Conservation (phyloP, 2,329 filamentous ascomycete genomes). For the Capronia epimyces region DNA sequence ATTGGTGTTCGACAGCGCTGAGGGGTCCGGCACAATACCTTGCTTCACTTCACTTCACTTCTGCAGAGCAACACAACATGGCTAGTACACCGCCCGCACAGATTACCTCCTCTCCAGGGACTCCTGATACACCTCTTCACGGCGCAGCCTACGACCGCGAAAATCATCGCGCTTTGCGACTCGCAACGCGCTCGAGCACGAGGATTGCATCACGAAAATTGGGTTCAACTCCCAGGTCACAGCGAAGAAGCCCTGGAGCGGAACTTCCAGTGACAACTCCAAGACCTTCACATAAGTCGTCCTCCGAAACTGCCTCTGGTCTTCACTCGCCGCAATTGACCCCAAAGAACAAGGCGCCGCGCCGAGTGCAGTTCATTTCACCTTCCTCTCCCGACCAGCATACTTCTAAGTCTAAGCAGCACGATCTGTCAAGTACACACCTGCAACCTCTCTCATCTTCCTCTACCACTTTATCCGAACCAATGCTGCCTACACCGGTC, state of each 20-base stretch:
- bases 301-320: constrained; percentile 4
- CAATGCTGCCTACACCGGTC: constrained; percentile 56
- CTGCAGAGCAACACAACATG: constrained; percentile 32
- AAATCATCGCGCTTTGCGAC: neutral
- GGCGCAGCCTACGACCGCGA: constrained; percentile 40
- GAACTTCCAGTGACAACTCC: constrained; percentile 16
- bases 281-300: constrained; percentile 12
- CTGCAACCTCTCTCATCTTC: constrained; percentile 28
- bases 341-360: constrained; percentile 22
- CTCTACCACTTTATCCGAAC: constrained; percentile 33
- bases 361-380: constrained; percentile 25
- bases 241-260: neutral
- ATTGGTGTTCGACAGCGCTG: neutral
- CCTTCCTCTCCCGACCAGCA: constrained; percentile 24
- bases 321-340: constrained; percentile 25
- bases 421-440: constrained; percentile 29
- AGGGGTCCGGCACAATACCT: neutral
- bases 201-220: constrained; percentile 14
- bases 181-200: constrained; percentile 17
- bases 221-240: constrained; percentile 16
- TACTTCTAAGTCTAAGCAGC: constrained; percentile 21
- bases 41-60: constrained; percentile 11
- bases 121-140: constrained; percentile 43
- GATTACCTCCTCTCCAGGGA: constrained; percentile 27
- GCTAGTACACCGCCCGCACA: constrained; percentile 43